These are phyloP conservation scores for Tricholoma saponaceum DNA, from an alignment of 768 basidiomycete genomes.

Conservation along the genomic window DNA sequence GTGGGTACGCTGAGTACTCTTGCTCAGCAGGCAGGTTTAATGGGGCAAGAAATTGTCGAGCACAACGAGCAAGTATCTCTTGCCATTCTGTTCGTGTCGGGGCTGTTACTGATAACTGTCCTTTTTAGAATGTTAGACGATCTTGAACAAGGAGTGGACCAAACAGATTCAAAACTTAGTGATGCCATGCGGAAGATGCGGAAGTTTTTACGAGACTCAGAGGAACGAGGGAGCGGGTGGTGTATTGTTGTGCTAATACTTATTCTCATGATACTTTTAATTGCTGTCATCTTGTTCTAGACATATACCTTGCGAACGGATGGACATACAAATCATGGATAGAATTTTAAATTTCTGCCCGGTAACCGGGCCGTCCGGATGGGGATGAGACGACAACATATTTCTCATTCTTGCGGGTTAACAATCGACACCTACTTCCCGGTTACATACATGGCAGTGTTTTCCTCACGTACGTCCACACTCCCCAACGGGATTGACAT, in stretches of 20 bases:
- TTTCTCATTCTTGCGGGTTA: no score
- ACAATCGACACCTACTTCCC: no score
- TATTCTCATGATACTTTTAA: conserved; percentile 69
- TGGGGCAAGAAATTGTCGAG: conserved; percentile 89
- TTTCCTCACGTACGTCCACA: conserved; percentile 8
- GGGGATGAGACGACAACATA: no score
- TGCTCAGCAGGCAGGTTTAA: conserved; percentile 87
- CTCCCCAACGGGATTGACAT: conserved; percentile 23
- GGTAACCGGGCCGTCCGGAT: no score
- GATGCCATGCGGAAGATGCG: conserved; percentile 67
- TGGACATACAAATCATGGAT: not conserved
- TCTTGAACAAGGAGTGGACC: conserved; percentile 69
- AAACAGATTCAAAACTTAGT: conserved; percentile 59
- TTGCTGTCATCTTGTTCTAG: conserved; percentile 76
- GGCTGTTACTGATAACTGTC: not conserved
- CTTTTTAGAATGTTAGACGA: conserved; percentile 71
- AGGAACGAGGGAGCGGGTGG: conserved; percentile 90
- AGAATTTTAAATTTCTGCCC: not conserved
- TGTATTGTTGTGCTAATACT: conserved; percentile 84
- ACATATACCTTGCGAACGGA: not conserved
- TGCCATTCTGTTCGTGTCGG: not conserved
- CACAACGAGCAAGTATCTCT: conserved; percentile 71
- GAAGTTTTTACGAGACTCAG: conserved; percentile 81
- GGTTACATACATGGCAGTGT: not conserved
- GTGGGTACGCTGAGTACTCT: conserved; percentile 81